Evolutionary conservation across 2,329 filamentous ascomycete species (phyloP), one percentile per base, ranked within the genome.

Genomic region (Aotearoamyces nothofagi): DNA sequence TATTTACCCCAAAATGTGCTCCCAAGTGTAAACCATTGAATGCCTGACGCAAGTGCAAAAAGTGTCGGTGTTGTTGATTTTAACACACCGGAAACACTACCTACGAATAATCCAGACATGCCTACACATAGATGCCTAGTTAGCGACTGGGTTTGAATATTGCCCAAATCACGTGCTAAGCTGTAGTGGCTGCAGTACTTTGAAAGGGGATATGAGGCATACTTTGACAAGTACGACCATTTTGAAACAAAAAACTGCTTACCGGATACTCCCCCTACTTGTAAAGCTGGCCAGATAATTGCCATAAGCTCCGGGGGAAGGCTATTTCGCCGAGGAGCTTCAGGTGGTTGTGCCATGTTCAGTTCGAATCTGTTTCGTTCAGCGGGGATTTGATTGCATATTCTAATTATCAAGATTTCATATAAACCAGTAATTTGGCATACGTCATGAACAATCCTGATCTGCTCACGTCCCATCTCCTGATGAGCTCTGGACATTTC

Each of bases 11-110:
- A 87, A 49, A 76, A 94, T 10, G 70, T 78, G 26, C 67, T 70
- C 19, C 82, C 82, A 22, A 92, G 63, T 23, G 69, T 64, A 52
- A 82, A 82, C 69, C 81, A 93, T 55, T 92, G 83, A 22, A 81
- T 59, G 11, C 81, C 78, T 13, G 77, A 74, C 20, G 75, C 65
- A 9, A 77, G 41, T 1, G 81, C 76, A 54, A 83, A 87, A 5
- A 87, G 53, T 3, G 71, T 63, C 4, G 80, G 75, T 9, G 66
- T 69, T 13, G 60, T 63, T 11, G 77, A 76, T 33, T 72, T 66
- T 26, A 86, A 52, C 26, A 92, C 76, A 15, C 82, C 84, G 19
- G 67, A 65, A 27, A 76, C 66, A 29, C 78, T 74, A 19, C 78
- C 78, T 29, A 70, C 60, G 16, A 79, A 48, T 15, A 76, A 49